Evolutionary conservation across 192 early-diverging fungal genomes (phyloP).

Genomic region (Coemansia erecta): DNA sequence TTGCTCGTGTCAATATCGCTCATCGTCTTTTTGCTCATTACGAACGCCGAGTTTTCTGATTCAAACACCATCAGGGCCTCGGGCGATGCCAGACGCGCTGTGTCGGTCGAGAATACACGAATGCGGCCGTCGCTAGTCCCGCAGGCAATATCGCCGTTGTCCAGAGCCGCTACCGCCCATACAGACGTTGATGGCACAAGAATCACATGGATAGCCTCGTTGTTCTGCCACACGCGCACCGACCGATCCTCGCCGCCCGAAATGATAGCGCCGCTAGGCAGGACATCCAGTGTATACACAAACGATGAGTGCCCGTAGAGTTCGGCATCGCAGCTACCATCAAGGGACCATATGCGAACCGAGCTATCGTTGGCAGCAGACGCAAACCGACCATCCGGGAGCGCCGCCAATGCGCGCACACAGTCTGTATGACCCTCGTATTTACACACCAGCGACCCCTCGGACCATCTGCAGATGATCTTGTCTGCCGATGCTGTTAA

Average conservation of each 20-base stretch:
- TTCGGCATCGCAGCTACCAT: conserved; percentile 70
- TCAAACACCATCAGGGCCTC: conserved; percentile 45
- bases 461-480: conserved; percentile 82
- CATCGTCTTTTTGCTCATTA: conserved; percentile 53
- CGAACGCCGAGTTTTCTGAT: conserved; percentile 45
- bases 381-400: conserved; percentile 51
- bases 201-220: conserved; percentile 71
- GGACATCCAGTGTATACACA: conserved; percentile 77
- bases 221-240: conserved; percentile 80
- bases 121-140: conserved; percentile 80
- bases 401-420: conserved; percentile 75
- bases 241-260: conserved; percentile 95
- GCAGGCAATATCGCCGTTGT: conserved; percentile 82
- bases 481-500: conserved; percentile 93
- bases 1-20: conserved; percentile 80
- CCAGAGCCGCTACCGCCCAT: conserved; percentile 78
- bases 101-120: conserved; percentile 72
- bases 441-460: conserved; percentile 61
- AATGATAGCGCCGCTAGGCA: conserved; percentile 74
- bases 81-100: conserved; percentile 60
- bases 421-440: conserved; percentile 85
- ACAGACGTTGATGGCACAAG: conserved; percentile 86
- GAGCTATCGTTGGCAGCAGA: conserved; percentile 26
- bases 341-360: conserved; percentile 76
- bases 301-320: conserved; percentile 88